Conservation (phyloP, 768 basidiomycete genomes). For the Mycena rosella region DNA sequence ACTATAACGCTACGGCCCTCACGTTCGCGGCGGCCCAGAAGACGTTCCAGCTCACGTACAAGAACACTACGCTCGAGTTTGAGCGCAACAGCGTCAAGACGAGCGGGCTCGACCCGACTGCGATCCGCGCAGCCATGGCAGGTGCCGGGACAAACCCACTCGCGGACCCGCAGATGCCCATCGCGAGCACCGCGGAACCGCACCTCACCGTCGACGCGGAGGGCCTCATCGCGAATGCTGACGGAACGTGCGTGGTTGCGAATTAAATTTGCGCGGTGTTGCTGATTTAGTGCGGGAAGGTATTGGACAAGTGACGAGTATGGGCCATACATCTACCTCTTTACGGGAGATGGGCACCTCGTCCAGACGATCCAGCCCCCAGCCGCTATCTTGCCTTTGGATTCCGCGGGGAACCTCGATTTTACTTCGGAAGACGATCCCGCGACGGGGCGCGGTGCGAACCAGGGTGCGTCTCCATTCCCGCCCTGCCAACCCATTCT, state of each 20-base stretch:
- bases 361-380: constrained; percentile 72
- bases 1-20: constrained; percentile 60
- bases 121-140: constrained; percentile 55
- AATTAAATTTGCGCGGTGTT: not conserved
- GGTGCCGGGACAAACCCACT: constrained; percentile 46
- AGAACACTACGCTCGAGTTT: constrained; percentile 60
- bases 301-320: constrained; percentile 81
- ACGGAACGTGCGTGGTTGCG: constrained; percentile 63
- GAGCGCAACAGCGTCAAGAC: constrained; percentile 62
- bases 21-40: constrained; percentile 62
- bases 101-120: constrained; percentile 68
- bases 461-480: constrained; percentile 58
- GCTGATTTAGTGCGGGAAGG: constrained; percentile 42
- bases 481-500: not conserved
- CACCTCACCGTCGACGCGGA: constrained; percentile 70
- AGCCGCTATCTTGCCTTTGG: constrained; percentile 64
- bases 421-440: constrained; percentile 66
- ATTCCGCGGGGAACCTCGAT: constrained; percentile 57
- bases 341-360: constrained; percentile 59
- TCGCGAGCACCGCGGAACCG: constrained; percentile 54
- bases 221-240: constrained; percentile 67
- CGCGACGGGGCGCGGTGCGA: constrained; percentile 64
- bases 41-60: constrained; percentile 65
- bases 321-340: constrained; percentile 74
- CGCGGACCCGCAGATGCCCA: constrained; percentile 61